Evolutionary conservation across 176 grass and related monocot genomes (phyloP), one percentile per base, ranked within the genome.

Genomic region (Rhipidocladum racemiflorum): DNA sequence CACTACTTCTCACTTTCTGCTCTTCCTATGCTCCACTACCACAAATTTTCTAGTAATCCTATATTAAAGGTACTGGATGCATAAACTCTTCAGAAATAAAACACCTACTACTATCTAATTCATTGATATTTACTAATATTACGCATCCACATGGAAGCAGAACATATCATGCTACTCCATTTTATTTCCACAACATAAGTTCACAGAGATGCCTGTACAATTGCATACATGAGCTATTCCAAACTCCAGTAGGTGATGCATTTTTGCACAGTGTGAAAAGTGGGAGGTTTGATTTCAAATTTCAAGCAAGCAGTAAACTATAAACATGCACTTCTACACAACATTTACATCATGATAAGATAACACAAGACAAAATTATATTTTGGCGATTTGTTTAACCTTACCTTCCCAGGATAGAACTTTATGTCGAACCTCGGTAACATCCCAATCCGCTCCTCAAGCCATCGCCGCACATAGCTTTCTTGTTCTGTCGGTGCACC

Each of bases 381-480:
- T 18, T n/a, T 59, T 40, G 3, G 20, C 4, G 4, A 78, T 40
- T 30, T 74, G 48, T 57, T 63, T 18, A 8, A 45, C 17, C 50
- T 72, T 89, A 99, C 96, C 90, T 95, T 99, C 72, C 89, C 96
- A 65, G 96, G 86, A 85, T 99, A 99, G 69, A 99, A 99, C 15
- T 72, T 83, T 76, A 95, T 93, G 53, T 83, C 79, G 46, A 99
- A 95, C 38, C 36, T 93, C 3, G 82, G 87, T 56, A 75, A n/a
- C 76, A 77, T 3, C 27, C 87, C 87, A 50, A 86, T 88, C 75
- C 91, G 88, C 86, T 99, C 91, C 70, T 93, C 83, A 74, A 99
- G 92, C 96, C 92, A 99, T 9, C 27, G 70, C 40, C 80, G 87
- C 61, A 95, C 87, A 75, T 91, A 99, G 51, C 62, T 76, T 84